Base-by-base conservation (phyloP, 495 filamentous ascomycete species). In the Daldinia caldariorum region DNA sequence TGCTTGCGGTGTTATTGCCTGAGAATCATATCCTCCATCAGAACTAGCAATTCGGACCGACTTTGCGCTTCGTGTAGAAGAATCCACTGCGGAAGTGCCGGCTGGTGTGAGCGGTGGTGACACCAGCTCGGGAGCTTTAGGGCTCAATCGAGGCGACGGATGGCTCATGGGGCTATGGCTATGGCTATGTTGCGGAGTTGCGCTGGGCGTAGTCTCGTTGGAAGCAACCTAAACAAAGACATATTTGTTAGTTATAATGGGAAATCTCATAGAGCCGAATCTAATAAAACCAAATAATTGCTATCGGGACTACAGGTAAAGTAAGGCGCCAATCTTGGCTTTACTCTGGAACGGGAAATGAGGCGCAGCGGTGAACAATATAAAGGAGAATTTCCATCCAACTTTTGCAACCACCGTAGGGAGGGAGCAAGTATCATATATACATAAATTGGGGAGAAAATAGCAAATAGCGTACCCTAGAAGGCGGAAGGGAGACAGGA, bases 51-150 rank as follows among this genome's bases (percentile, higher is more conserved):
- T 77, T 79, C 41, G 74, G 57, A 54, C 77, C 71, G 58, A 80
- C 76, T 56, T 79, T 63, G 50, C 57, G 61, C 66, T 74, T 58
- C 66, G 74, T 7, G 50, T 54, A 20, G 74, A 72, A 16, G 73
- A 69, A 32, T 82, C 79, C 47, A 76, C 77, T 6, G 68, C 70
- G 12, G 76, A 79, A 45, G 92, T 92, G 13, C 87, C 92, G 35
- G 93, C 89, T 34, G 95, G 94, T 4, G 94, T 97, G 13, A 98
- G 86, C 22, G 93, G 94, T 66, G 95, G 95, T 13, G 94, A 95
- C 69, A 94, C 90, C 83, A 94, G 89, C 51, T 89, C 84, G 54
- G 89, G 84, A 26, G 82, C 79, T 59, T 72, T 81, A n/a, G 82
- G 77, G 50, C 72, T 79, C 9, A 83, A 72, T 50, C 71, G 78